Evolutionary conservation across 1,284 basidiomycete species (phyloP).

Genomic region (Spongiforma sp.): DNA sequence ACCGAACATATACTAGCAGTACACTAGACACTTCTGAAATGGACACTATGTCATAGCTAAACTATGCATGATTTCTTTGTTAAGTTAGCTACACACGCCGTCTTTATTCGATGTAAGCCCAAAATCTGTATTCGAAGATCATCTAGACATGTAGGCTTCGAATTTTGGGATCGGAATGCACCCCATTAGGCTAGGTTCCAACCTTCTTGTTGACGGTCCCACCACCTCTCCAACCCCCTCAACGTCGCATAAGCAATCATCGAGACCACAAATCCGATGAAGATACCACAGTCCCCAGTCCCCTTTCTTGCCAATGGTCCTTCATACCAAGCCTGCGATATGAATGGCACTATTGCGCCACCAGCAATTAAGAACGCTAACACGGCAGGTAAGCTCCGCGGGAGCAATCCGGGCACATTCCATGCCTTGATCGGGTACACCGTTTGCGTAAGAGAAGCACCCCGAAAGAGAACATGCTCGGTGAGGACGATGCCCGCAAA

Average conservation of each 20-base stretch:
- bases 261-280: conserved; percentile 64
- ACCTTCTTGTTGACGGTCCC: too few species aligned
- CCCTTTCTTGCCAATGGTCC: conserved; percentile 72
- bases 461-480: conserved; percentile 72
- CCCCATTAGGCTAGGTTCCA: too few species aligned
- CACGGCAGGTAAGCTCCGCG: conserved; percentile 66
- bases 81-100: too few species aligned
- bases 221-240: conserved; percentile 55
- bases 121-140: too few species aligned
- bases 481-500: conserved; percentile 63
- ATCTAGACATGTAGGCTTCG: too few species aligned
- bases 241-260: conserved; percentile 63
- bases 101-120: too few species aligned
- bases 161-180: too few species aligned
- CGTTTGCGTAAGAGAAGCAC: conserved; percentile 51
- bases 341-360: conserved; percentile 66
- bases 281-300: conserved; percentile 81
- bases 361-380: conserved; percentile 55
- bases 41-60: too few species aligned
- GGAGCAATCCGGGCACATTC: conserved; percentile 59
- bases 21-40: too few species aligned
- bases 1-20: too few species aligned
- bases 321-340: conserved; percentile 75
- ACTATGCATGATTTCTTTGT: too few species aligned
- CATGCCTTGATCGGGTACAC: conserved; percentile 59